A percentile compares a stretch with the other conserved stretches of the same genome.
Conservation (phyloP, 1,284 basidiomycete genomes). For the Leccinum solheimii region DNA sequence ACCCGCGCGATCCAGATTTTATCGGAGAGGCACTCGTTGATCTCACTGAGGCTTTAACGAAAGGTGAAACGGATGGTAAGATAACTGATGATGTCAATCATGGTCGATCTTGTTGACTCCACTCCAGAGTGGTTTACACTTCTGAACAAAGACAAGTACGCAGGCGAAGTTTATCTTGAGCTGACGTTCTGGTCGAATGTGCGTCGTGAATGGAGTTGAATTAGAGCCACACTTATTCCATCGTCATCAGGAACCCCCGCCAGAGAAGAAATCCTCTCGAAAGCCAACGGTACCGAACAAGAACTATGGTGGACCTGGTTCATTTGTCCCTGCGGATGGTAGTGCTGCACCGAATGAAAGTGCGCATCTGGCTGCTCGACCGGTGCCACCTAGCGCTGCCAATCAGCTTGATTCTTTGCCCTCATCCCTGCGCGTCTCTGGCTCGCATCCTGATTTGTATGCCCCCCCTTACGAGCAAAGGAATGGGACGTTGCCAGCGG, state of each 20-base stretch:
- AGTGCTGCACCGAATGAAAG: slow-evolving; percentile 29
- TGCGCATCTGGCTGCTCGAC: slow-evolving; percentile 30
- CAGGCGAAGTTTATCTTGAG: slow-evolving; percentile 92
- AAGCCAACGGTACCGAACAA: slow-evolving; percentile 53
- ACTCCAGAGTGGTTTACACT: slow-evolving; percentile 90
- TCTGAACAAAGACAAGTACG: slow-evolving; percentile 87
- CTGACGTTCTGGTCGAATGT: slow-evolving; percentile 96
- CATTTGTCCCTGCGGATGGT: slow-evolving; percentile 62
- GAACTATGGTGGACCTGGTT: slow-evolving; percentile 75
- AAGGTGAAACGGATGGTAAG: slow-evolving; percentile 95
- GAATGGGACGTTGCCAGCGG: slow-evolving; percentile 41
- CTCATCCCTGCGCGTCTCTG: slow-evolving; percentile 56
- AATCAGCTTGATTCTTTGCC: slow-evolving; percentile 55
- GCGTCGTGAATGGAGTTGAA: slow-evolving; percentile 37
- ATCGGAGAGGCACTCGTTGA: slow-evolving; percentile 92
- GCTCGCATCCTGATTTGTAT: slow-evolving; percentile 69
- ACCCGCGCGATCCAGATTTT: slow-evolving; percentile 91
- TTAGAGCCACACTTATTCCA: slow-evolving; percentile 10
- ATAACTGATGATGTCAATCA: slow-evolving; percentile 9
- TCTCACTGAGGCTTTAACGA: slow-evolving; percentile 87
- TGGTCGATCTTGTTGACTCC: slow-evolving; percentile 11
- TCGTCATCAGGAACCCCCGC: slow-evolving; percentile 61
- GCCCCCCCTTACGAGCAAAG: slow-evolving; percentile 65
- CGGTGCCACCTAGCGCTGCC: slow-evolving; percentile 42
- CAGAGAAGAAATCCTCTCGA: slow-evolving; percentile 61